These are phyloP conservation scores for Niveomyces coronatus DNA, from an alignment of 2,329 filamentous ascomycete species.

Conservation along the genomic window DNA sequence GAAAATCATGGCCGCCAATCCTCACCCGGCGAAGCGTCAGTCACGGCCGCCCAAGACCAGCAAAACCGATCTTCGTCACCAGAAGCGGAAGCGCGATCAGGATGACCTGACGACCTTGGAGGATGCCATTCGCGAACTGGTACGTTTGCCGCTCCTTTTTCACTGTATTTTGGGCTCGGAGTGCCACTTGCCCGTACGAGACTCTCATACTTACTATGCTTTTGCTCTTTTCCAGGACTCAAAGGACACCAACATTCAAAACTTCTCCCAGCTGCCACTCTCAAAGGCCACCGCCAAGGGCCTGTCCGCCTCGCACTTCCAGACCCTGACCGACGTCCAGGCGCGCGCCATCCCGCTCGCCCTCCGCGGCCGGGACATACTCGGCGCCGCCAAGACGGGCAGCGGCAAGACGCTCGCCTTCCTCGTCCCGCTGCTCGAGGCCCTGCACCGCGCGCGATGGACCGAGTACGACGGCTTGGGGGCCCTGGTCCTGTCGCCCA, in stretches of 20 bases:
- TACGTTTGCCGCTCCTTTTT: conserved; percentile 13
- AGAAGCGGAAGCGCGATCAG: conserved; percentile 29
- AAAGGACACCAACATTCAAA: conserved; percentile 47
- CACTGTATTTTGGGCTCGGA: neutral
- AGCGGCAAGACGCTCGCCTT: conserved; percentile 95
- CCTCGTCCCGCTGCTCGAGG: conserved; percentile 82
- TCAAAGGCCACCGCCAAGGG: conserved; percentile 71
- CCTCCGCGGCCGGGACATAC: conserved; percentile 75
- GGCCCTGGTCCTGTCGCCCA: conserved; percentile 86
- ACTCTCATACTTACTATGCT: neutral
- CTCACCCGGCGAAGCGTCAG: conserved; percentile 1
- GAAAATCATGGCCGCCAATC: conserved; percentile 8
- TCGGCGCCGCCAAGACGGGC: conserved; percentile 91
- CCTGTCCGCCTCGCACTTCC: conserved; percentile 79
- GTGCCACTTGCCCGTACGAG: too few relatives aligned
- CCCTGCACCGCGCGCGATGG: conserved; percentile 81
- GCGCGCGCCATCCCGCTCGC: conserved; percentile 78
- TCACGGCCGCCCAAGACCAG: conserved; percentile 15
- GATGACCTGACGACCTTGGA: conserved; percentile 25
- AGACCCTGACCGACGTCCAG: conserved; percentile 85
- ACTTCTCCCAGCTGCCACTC: conserved; percentile 77
- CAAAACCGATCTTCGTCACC: conserved; percentile 23
- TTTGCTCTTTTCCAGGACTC: conserved; percentile 37
- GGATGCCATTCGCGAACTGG: conserved; percentile 23
- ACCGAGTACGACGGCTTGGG: conserved; percentile 85